Percentiles rank a stretch among this genome's conserved stretches.
phyloP scores from a whole-genome alignment of 1,284 basidiomycete genomes.

The Microbotryum silenes-acaulis region DNA sequence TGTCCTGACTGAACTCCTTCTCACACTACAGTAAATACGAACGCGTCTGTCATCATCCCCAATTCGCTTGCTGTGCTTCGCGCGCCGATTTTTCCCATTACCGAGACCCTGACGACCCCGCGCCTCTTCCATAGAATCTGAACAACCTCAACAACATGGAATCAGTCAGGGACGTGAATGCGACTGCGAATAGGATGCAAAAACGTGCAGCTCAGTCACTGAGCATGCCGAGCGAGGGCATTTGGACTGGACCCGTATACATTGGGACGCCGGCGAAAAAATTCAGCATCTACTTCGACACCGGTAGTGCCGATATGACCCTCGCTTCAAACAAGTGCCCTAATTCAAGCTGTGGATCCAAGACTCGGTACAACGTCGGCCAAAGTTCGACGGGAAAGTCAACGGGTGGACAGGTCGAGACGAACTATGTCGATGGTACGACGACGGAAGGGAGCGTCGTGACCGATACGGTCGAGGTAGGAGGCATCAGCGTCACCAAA shows the following conservation, averaged over 20 bases:
- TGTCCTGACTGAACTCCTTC: not conserved
- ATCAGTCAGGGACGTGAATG: not conserved
- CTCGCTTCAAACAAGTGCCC: constrained; percentile 29
- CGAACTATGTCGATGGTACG: constrained; percentile 24
- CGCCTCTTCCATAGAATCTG: not conserved
- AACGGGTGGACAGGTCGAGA: constrained; percentile 9
- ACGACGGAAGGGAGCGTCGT: constrained; percentile 16
- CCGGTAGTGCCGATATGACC: constrained; percentile 42
- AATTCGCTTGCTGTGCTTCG: not conserved
- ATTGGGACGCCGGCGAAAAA: constrained; percentile 37
- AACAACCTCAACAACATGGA: constrained; percentile 1
- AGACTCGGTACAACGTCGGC: constrained; percentile 17
- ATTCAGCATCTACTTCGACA: constrained; percentile 41
- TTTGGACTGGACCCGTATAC: constrained; percentile 18
- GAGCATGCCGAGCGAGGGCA: not conserved
- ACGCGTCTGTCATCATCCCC: constrained; percentile 2
- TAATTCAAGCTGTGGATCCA: constrained; percentile 13
- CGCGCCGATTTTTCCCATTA: not conserved
- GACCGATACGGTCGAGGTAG: constrained; percentile 8
- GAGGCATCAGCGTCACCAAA: not conserved
- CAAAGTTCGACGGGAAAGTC: constrained; percentile 1
- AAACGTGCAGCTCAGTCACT: not conserved
- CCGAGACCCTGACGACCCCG: not conserved
- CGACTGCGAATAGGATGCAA: constrained; percentile 1
- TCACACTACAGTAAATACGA: constrained; percentile 17